Conservation (phyloP, 148 eudicot genomes). For the Selenicereus undatus region DNA sequence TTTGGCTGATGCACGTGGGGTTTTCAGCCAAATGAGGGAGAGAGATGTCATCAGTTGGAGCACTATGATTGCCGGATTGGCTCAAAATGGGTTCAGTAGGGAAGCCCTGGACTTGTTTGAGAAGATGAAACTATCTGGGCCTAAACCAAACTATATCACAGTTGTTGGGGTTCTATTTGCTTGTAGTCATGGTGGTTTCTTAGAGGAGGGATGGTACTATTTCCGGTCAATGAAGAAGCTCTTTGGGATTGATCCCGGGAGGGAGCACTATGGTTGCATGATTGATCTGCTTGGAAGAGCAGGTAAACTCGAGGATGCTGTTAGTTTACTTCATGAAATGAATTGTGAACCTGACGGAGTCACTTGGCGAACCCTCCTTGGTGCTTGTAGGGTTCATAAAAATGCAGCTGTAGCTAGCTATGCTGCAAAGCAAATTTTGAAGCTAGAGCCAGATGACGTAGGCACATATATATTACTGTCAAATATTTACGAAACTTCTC, state of each 20-base stretch:
- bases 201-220: slow-evolving; percentile 38
- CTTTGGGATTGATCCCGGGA: slow-evolving; percentile 35
- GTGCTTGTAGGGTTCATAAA: slow-evolving; percentile 40
- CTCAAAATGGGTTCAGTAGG: slow-evolving; percentile 45
- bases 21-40: slow-evolving; percentile 30
- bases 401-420: slow-evolving; percentile 34
- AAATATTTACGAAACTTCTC: slow-evolving; percentile 42
- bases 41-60: slow-evolving; percentile 48
- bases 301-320: slow-evolving; percentile 44
- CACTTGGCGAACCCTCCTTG: slow-evolving; percentile 44
- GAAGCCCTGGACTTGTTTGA: slow-evolving; percentile 42
- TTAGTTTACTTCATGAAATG: slow-evolving; percentile 36
- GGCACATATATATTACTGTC: slow-evolving; percentile 37
- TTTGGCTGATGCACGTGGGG: slow-evolving; percentile 35
- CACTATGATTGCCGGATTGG: slow-evolving; percentile 47
- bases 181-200: slow-evolving; percentile 49
- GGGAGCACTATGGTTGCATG: slow-evolving; percentile 55
- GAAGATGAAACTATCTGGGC: slow-evolving; percentile 32
- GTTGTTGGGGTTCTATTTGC: slow-evolving; percentile 45
- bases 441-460: slow-evolving; percentile 38
- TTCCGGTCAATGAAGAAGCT: slow-evolving; percentile 42
- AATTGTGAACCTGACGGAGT: slow-evolving; percentile 39
- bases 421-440: slow-evolving; percentile 38
- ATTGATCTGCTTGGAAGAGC: slow-evolving; percentile 49
- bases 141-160: slow-evolving; percentile 37